A percentile compares a stretch with the other conserved stretches of the same genome.
These are phyloP conservation scores for Chaetomium tenue DNA, from an alignment of 495 filamentous ascomycete species.

Conservation along the genomic window DNA sequence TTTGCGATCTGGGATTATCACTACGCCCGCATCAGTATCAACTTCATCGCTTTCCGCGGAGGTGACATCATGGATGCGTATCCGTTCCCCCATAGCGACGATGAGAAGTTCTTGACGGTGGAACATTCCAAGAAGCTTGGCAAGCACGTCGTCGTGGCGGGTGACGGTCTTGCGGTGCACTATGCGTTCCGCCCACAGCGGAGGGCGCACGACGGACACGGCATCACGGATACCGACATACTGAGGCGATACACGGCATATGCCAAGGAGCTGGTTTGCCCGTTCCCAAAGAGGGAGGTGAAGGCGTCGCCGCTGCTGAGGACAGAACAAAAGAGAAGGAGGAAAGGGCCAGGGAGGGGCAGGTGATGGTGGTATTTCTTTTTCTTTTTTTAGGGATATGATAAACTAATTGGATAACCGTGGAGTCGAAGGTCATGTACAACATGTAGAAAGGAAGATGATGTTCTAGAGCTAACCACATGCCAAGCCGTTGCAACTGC, in stretches of 20 bases:
- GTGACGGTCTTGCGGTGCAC: background rate
- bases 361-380: background rate
- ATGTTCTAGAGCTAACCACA: background rate
- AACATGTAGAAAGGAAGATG: background rate
- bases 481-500: background rate
- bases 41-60: background rate
- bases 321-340: background rate
- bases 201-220: background rate
- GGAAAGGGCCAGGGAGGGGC: background rate
- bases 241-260: background rate
- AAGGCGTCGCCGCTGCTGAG: background rate
- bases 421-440: background rate
- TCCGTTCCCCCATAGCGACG: background rate
- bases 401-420: no score
- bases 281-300: background rate
- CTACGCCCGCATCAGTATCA: background rate
- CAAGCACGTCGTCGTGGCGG: background rate
- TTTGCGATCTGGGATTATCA: background rate
- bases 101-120: background rate
- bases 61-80: background rate
- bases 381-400: background rate
- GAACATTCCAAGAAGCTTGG: background rate
- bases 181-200: background rate
- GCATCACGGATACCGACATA: background rate
- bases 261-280: background rate